Evolutionary conservation across 2,329 filamentous ascomycete genomes (phyloP).

Genomic region (Aspergillus luchuensis): DNA sequence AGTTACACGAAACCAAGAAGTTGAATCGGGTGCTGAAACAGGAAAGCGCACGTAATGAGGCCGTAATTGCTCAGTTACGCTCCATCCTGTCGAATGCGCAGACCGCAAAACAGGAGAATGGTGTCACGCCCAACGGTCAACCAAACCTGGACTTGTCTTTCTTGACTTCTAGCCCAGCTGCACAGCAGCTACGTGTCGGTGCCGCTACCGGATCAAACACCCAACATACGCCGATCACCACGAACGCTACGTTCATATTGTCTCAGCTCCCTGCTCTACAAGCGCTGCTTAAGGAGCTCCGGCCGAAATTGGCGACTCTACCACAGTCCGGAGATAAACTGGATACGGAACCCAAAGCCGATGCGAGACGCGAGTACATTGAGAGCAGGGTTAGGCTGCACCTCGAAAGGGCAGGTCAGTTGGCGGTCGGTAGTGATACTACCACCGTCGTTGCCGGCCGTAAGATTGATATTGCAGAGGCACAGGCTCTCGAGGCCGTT

Average conservation of each 20-base stretch:
- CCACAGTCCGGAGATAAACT: slow-evolving; percentile 38
- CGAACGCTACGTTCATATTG: slow-evolving; percentile 67
- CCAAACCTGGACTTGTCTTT: slow-evolving; percentile 54
- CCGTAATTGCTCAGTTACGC: slow-evolving; percentile 66
- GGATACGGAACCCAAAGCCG: slow-evolving; percentile 58
- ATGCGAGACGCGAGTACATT: slow-evolving; percentile 78
- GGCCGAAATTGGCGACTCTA: slow-evolving; percentile 61
- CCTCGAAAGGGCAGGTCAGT: slow-evolving; percentile 60
- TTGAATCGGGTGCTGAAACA: slow-evolving; percentile 69
- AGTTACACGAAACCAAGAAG: slow-evolving; percentile 75
- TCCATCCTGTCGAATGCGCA: slow-evolving; percentile 52
- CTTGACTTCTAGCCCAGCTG: slow-evolving; percentile 54
- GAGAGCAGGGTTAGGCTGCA: slow-evolving; percentile 77
- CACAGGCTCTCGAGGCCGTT: slow-evolving; percentile 44
- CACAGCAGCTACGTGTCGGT: slow-evolving; percentile 50
- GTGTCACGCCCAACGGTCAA: slow-evolving; percentile 26
- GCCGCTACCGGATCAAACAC: slow-evolving; percentile 37
- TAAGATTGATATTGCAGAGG: slow-evolving; percentile 43
- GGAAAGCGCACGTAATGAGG: slow-evolving; percentile 72
- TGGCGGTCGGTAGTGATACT: slow-evolving; percentile 37
- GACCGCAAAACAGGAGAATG: slow-evolving; percentile 23
- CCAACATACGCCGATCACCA: slow-evolving; percentile 45
- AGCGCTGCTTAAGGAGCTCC: slow-evolving; percentile 66
- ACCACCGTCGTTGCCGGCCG: slow-evolving; percentile 41
- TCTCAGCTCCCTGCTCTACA: slow-evolving; percentile 81